Base-by-base conservation (phyloP, 2,329 filamentous ascomycete species). In the Lizonia empirigonia region DNA sequence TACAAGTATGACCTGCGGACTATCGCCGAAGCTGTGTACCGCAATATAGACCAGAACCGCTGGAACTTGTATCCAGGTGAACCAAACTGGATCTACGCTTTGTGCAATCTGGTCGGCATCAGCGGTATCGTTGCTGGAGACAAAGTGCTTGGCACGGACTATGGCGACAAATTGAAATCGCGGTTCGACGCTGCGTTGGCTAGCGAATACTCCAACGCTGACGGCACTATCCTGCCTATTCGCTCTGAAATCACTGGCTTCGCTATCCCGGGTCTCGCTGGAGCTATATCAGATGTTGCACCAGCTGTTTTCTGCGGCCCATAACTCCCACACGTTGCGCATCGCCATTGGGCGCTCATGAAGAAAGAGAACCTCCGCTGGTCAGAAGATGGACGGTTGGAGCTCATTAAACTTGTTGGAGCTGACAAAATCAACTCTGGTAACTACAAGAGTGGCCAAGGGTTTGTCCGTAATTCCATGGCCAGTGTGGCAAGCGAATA, bases 1-100 rank as follows among this genome's bases (percentile, higher is more conserved):
- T 61, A 57, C 44, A 48, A 50, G 19, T 57, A 62, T 32, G 50
- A 61, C 36, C 10, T 58, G 15, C 27, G 40, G 9, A 26, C 27
- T 7, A 53, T 63, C n/a, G 50, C 54, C 13, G 47, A 53, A 5
- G 55, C 60, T 6, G 36, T 63, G 5, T 44, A 42, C 18, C 23
- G 40, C 5, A 58, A 63, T 19, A 58, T 53, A 44, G 39, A 54
- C 20, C 15, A 47, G 18, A 51, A 46, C 15, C 20, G 44, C 5
- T 63, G 50, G 29, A 51, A 42, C 20, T 41, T 63, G 6, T 62
- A 51, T 46, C 58, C 60, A 7, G 60, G 59, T 32, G 59, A 60
- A 42, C 59, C 59, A n/a, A 60, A 60, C 30, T 60, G 59, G 57
- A 49, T 57, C 10, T 59, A 62, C 24, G 58, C 56, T 12, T 29